Base-by-base conservation (phyloP, 805 yeast species). In the Lipomyces sp. region DNA sequence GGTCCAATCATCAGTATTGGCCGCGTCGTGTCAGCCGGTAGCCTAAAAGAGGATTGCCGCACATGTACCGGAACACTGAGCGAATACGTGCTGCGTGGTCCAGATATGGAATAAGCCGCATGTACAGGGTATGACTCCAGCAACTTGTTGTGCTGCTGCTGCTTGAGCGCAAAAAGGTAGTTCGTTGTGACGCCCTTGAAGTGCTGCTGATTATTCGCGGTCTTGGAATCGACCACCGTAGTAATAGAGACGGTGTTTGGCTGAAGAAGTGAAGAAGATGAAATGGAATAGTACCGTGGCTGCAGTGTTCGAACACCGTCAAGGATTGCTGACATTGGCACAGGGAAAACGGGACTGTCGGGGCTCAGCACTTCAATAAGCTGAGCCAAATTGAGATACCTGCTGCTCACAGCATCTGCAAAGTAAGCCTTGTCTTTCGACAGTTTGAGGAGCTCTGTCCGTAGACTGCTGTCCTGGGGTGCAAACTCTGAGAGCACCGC, bases 251-350 rank as follows among this genome's bases (percentile, higher is more conserved):
- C 75, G 10, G 77, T 75, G 47, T 81, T 76, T 65, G 86, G 86
- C 63, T 87, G 91, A 49, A 81, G 76, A 45, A 80, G 67, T 1
- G 95, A 83, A 5, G 96, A 87, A 1, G 97, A 89, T 1, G 96
- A 89, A 60, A 91, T 91, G 19, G 98, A 91, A 70, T 91, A 91
- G 72, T 87, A 91, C 69, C 98, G 88, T 38, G 97, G 96, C 68
- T 85, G 93, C 64, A 91, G 73, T 60, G 80, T 84, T 32, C 89
- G 79, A 53, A 91, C 67, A 28, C 83, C 76, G 72, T 91, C 98
- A 60, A 90, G 73, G 35, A 91, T 69, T 64, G 89, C 86, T n/a
- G n/a, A n/a, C n/a, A n/a, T n/a, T n/a, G n/a, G n/a, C n/a, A n/a
- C n/a, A n/a, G n/a, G 53, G 81, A 82, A 74, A 90, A 84, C 29